Conservation (phyloP, 306 rosid genomes). For the Elaeagnus macrophylla region DNA sequence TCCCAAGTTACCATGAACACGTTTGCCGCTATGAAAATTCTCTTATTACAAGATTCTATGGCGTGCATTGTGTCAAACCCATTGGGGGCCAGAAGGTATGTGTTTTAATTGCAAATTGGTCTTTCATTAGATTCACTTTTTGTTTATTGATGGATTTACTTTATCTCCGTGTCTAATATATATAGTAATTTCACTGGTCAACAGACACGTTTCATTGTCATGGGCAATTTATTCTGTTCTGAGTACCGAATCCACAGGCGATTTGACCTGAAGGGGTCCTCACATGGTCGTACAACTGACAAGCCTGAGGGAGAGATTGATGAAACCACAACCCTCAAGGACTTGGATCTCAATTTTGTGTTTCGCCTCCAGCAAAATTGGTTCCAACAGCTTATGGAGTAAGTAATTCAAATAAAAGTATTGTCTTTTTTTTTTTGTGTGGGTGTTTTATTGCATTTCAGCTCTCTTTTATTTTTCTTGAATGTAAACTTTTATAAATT, state of each 20-base stretch:
- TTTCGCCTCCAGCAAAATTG: constrained; percentile 59
- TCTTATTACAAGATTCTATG: constrained; percentile 83
- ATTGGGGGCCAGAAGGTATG: constrained; percentile 88
- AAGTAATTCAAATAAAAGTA: constrained; percentile 18
- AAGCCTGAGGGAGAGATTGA: constrained; percentile 80
- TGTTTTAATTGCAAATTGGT: not conserved
- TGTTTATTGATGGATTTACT: not conserved
- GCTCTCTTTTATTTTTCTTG: not conserved
- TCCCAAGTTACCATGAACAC: constrained; percentile 66
- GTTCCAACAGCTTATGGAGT: constrained; percentile 70
- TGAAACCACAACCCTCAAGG: constrained; percentile 95
- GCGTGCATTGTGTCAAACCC: constrained; percentile 96
- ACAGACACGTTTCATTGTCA: constrained; percentile 94
- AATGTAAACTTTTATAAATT: constrained; percentile 16
- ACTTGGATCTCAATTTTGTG: constrained; percentile 86
- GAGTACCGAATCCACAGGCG: constrained; percentile 90
- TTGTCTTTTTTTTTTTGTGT: not conserved
- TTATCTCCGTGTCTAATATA: constrained; percentile 1
- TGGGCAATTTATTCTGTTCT: constrained; percentile 97
- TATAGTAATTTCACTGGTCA: constrained; percentile 20
- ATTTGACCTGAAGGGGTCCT: constrained; percentile 91
- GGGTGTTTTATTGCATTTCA: not conserved
- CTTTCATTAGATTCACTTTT: not conserved
- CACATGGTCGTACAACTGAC: constrained; percentile 82
- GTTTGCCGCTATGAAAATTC: constrained; percentile 62